Evolutionary conservation across 2,329 filamentous ascomycete species (phyloP), one percentile per base, ranked within the genome.

Genomic region (Epichloe aotearoae): DNA sequence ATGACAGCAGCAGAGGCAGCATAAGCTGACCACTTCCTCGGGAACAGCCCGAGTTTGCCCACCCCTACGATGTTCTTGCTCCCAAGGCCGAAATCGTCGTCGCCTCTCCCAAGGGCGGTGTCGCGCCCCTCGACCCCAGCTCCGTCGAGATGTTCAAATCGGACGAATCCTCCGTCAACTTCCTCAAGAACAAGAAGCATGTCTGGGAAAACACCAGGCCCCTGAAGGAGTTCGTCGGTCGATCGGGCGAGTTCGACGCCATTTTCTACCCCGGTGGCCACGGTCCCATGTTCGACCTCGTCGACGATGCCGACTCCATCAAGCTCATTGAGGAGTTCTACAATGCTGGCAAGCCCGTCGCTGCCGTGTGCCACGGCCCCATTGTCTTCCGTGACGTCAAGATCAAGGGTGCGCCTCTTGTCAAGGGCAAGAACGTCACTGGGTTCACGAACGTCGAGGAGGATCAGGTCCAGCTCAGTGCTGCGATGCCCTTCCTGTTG

Each of bases 321-420:
- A 67, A 73, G 54, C 66, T 87, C 37, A 79, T 83, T 59, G 67
- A 71, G 53, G 79, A 84, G 62, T 85, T 87, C 62, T 76, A 73
- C 59, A 67, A 69, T 39, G 71, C 73, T 3, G 76, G 74, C 55
- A 85, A 85, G 71, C 70, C 80, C 50, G 74, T 86, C 14, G 69
- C 78, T 0, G 79, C 83, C 3, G 81, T 87, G 44, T 86, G 83
- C 70, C 83, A 87, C 66, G 83, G 81, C 5, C 80, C 83, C 2
- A 77, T 76, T 3, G 83, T 75, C 12, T 69, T 87, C 15, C 70
- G 74, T 46, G 74, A 82, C 56, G 82, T 77, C 37, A 76, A 73
- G 58, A 59, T 73, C 19, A 68, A 73, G 53, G 80, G 79, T 36
- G 67, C 70, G 55, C 70, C 71, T 47, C 65, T 85, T 10, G 64